Conservation (phyloP, 169 alveolate genomes). For the Prorocentrum cordatum region DNA sequence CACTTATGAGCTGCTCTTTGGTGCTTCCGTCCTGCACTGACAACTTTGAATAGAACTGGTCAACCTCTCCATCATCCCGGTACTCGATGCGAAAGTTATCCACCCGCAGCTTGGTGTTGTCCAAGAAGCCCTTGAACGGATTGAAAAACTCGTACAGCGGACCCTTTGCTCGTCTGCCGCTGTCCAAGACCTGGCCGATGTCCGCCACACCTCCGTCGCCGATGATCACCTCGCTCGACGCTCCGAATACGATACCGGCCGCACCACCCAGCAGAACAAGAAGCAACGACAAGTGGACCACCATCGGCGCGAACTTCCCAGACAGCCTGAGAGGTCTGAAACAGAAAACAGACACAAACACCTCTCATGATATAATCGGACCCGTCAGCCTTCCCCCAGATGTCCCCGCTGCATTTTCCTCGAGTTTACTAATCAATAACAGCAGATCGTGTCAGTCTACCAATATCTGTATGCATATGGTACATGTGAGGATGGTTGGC, state of each 20-base stretch:
- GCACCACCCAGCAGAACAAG: constrained; percentile 4
- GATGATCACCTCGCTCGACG: constrained; percentile 49
- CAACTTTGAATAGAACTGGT: constrained; percentile 52
- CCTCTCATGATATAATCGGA: too few species aligned
- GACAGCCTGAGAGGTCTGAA: too few species aligned
- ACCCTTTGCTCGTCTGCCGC: constrained; percentile 44
- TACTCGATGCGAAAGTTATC: constrained; percentile 61
- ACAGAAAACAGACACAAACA: too few species aligned
- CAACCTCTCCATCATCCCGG: constrained; percentile 47
- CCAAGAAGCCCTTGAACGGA: constrained; percentile 27
- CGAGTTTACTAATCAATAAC: too few species aligned
- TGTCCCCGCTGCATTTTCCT: too few species aligned
- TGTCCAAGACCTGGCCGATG: constrained; percentile 34
- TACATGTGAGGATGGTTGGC: too few species aligned
- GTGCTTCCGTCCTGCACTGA: constrained; percentile 33
- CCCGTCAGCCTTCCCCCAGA: too few species aligned
- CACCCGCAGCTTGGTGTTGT: constrained; percentile 3
- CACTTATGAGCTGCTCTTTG: constrained; percentile 6
- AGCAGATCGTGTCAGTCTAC: too few species aligned
- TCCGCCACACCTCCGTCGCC: constrained; percentile 40
- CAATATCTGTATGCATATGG: too few species aligned
- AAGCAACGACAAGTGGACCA: constrained; percentile 39
- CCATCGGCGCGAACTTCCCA: constrained; percentile 65
- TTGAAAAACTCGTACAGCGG: constrained; percentile 10
- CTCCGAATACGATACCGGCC: constrained; percentile 36